phyloP scores from a whole-genome alignment of 805 yeast species.

The Barnettozyma botsteinii region DNA sequence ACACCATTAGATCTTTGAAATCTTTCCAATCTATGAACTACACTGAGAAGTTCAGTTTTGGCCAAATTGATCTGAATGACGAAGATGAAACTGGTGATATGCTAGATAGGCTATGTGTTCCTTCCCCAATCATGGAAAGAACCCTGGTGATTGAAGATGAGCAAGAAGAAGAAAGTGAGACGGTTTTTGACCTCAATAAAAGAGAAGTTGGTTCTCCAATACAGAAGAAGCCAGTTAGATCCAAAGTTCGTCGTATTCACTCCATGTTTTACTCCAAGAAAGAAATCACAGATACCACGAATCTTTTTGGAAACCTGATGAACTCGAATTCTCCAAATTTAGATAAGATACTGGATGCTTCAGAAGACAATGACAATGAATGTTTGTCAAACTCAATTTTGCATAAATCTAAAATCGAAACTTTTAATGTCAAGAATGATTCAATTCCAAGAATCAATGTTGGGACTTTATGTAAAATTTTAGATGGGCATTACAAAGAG shows the following conservation, averaged over 20 bases:
- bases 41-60: slow-evolving; percentile 13
- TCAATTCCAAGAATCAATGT: slow-evolving; percentile 66
- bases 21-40: slow-evolving; percentile 17
- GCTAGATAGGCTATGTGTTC: slow-evolving; percentile 23
- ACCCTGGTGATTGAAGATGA: slow-evolving; percentile 3
- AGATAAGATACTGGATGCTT: slow-evolving; percentile 2
- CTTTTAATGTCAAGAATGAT: slow-evolving; percentile 46
- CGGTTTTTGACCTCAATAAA: slow-evolving; percentile 12
- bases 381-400: slow-evolving; percentile 15
- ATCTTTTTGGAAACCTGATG: slow-evolving; percentile 26
- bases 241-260: slow-evolving; percentile 54
- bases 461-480: slow-evolving; percentile 48
- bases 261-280: slow-evolving; percentile 62
- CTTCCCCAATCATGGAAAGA: slow-evolving; percentile 24
- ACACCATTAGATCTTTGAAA: background rate
- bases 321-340: slow-evolving; percentile 14
- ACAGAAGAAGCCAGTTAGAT: slow-evolving; percentile 27
- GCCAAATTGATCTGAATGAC: slow-evolving; percentile 9
- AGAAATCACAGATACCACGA: slow-evolving; percentile 36
- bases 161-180: slow-evolving; percentile 10
- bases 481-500: slow-evolving; percentile 47
- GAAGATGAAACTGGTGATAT: slow-evolving; percentile 9
- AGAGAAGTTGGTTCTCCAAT: slow-evolving; percentile 36
- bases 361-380: slow-evolving; percentile 11
- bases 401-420: slow-evolving; percentile 32